A percentile compares a stretch with the other conserved stretches of the same genome.
Evolutionary conservation across 2,329 filamentous ascomycete species (phyloP).

Genomic region (Alternaria conjuncta): DNA sequence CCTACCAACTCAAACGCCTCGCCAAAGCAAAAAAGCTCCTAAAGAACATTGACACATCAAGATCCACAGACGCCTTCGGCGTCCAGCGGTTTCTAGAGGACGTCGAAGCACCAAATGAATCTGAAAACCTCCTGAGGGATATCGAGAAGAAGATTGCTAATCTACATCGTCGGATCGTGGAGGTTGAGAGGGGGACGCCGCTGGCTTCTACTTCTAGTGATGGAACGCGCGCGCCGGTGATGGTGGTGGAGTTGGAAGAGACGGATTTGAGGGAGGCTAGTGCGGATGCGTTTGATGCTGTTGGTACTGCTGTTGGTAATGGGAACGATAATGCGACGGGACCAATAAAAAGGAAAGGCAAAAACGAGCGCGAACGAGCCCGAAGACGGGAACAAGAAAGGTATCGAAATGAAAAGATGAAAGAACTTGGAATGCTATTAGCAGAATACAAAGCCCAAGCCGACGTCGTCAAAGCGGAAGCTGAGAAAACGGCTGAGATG

Average conservation of each 20-base stretch:
- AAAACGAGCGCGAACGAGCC: neutral
- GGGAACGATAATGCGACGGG: neutral
- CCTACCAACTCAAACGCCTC: neutral
- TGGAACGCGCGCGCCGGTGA: no score
- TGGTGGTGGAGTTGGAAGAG: no score
- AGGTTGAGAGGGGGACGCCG: neutral
- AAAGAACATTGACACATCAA: neutral
- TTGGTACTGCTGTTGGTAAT: accelerated
- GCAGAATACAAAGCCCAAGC: neutral
- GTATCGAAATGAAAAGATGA: neutral
- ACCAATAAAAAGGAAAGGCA: neutral
- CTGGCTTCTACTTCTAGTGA: neutral
- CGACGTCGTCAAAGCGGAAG: neutral
- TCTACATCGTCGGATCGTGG: neutral
- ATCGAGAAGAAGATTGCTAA: neutral
- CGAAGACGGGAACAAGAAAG: neutral
- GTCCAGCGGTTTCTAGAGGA: neutral
- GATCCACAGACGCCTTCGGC: neutral
- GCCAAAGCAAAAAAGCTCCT: neutral
- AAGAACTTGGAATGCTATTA: neutral
- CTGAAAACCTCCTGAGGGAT: neutral
- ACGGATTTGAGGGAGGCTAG: no score
- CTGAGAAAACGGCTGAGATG: neutral
- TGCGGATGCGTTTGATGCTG: neutral
- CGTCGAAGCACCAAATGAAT: neutral